Conservation (phyloP, 192 early-diverging fungal species). For the Coemansia sp. region DNA sequence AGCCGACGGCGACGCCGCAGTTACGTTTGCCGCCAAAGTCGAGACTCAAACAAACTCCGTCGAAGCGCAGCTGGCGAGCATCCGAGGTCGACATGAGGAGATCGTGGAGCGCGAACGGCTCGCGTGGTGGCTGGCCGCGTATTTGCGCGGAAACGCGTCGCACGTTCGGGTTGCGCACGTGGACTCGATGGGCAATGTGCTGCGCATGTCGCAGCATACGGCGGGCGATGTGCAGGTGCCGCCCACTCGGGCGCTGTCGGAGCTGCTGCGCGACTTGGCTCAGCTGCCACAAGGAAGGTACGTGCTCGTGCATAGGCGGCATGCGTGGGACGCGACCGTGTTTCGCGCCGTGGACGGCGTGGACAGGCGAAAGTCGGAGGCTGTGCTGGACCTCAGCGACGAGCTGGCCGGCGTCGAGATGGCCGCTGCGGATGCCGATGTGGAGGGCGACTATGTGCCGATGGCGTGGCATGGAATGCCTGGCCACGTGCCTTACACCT, state of each 20-base stretch:
- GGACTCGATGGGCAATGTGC: neutral
- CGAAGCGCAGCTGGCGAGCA: neutral
- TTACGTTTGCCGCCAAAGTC: slow-evolving; percentile 39
- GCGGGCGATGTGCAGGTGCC: slow-evolving; percentile 30
- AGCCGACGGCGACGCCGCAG: slow-evolving; percentile 6
- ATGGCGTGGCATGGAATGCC: slow-evolving; percentile 35
- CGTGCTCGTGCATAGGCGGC: slow-evolving; percentile 38
- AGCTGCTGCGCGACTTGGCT: slow-evolving; percentile 23
- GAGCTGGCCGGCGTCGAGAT: slow-evolving; percentile 15
- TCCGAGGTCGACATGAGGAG: slow-evolving; percentile 23
- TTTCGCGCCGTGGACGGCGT: slow-evolving; percentile 26
- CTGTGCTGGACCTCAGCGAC: slow-evolving; percentile 26
- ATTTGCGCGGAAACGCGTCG: slow-evolving; percentile 44
- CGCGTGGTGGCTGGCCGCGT: slow-evolving; percentile 44
- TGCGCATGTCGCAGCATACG: slow-evolving; percentile 11
- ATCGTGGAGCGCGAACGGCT: slow-evolving; percentile 33
- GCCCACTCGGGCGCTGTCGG: slow-evolving; percentile 32
- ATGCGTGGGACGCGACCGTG: slow-evolving; percentile 49
- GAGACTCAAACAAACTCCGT: slow-evolving; percentile 19
- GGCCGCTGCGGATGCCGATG: slow-evolving; percentile 9
- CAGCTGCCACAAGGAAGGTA: slow-evolving; percentile 24
- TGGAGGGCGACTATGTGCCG: slow-evolving; percentile 41
- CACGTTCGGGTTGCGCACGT: slow-evolving; percentile 48
- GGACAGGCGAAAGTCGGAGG: slow-evolving; percentile 5
- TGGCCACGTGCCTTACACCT: slow-evolving; percentile 35